These are phyloP conservation scores for Scutellaria galericulata DNA, from an alignment of 257 asterid species.

Conservation along the genomic window DNA sequence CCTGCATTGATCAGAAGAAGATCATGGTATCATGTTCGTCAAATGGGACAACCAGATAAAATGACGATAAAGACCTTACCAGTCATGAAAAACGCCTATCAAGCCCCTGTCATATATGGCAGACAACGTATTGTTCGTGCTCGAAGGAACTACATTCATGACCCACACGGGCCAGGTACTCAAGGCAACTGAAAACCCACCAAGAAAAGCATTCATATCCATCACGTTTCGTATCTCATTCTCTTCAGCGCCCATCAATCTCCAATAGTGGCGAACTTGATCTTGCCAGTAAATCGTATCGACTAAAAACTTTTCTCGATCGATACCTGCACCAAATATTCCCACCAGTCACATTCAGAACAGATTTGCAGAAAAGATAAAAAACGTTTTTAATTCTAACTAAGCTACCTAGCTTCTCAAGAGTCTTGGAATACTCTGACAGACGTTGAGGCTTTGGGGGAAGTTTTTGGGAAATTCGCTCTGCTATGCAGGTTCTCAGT, in stretches of 20 bases:
- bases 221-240: conserved; percentile 73
- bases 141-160: conserved; percentile 80
- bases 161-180: conserved; percentile 93
- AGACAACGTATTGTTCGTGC: conserved; percentile 64
- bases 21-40: conserved; percentile 17
- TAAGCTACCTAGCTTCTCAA: conserved; percentile 58
- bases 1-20: conserved; percentile 47
- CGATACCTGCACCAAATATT: conserved; percentile 56
- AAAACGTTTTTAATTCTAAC: background rate
- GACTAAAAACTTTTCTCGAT: conserved; percentile 58
- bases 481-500: conserved; percentile 39
- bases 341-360: too few species aligned
- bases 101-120: conserved; percentile 85
- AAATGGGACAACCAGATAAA: background rate
- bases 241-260: conserved; percentile 79
- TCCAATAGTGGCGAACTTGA: conserved; percentile 93
- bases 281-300: conserved; percentile 96
- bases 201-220: conserved; percentile 92
- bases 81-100: conserved; percentile 82
- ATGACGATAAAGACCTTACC: conserved; percentile 53
- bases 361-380: background rate
- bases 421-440: conserved; percentile 74
- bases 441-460: conserved; percentile 78
- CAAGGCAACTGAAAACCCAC: conserved; percentile 86
- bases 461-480: conserved; percentile 38